These are phyloP conservation scores for Aquilaria yunnanensis DNA, from an alignment of 345 rosid species.

Conservation along the genomic window DNA sequence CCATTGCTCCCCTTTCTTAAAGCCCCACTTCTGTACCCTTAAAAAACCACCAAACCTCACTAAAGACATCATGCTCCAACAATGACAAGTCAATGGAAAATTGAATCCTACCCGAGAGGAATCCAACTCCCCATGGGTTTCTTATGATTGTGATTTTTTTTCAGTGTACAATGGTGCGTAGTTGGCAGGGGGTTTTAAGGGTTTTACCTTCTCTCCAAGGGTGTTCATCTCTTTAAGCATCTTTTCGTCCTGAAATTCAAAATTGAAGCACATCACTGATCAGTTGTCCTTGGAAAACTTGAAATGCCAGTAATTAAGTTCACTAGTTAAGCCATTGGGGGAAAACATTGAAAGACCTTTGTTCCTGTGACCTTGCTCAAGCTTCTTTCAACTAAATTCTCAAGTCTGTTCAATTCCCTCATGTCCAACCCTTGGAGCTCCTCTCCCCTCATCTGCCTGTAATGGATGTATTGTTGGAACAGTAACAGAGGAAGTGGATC, in stretches of 20 bases:
- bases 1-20: no score
- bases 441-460: conserved; percentile 31
- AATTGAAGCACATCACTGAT: neutral
- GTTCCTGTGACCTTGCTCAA: conserved; percentile 15
- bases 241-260: conserved; percentile 23
- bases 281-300: neutral
- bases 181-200: no score
- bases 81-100: no score
- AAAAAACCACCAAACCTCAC: no score
- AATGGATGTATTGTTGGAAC: neutral
- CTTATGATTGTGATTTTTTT: no score
- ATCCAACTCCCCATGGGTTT: no score
- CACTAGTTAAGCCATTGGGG: neutral
- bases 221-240: conserved; percentile 16
- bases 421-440: conserved; percentile 24
- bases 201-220: conserved; percentile 23
- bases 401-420: conserved; percentile 17
- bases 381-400: conserved; percentile 18
- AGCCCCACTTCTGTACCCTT: no score
- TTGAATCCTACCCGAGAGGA: no score
- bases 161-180: no score
- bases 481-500: neutral
- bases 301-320: no score
- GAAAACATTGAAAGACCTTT: conserved; percentile 22
- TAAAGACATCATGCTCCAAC: no score